Percentiles rank a stretch among this genome's conserved stretches.
Evolutionary conservation across 371 early-diverging fungal genomes (phyloP).

Genomic region (Rhizopus arrhizus): DNA sequence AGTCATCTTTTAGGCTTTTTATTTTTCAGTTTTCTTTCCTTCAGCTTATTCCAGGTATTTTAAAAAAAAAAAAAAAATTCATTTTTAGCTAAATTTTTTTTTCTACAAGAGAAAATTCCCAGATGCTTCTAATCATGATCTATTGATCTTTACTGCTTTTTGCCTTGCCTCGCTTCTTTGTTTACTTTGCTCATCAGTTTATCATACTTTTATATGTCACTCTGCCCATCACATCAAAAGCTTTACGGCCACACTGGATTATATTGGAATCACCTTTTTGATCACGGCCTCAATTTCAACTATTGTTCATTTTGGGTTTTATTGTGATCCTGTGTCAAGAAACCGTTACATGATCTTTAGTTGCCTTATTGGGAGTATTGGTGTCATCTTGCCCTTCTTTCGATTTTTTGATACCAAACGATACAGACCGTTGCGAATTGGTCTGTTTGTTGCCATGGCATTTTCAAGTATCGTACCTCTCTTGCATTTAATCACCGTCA

Average conservation of each 20-base stretch:
- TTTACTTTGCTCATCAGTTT: slow-evolving; percentile 62
- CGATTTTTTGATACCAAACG: slow-evolving; percentile 57
- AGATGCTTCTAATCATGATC: slow-evolving; percentile 46
- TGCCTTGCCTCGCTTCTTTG: slow-evolving; percentile 58
- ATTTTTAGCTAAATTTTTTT: not conserved
- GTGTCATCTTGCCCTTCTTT: slow-evolving; percentile 62
- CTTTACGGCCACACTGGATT: slow-evolving; percentile 64
- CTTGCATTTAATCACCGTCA: slow-evolving; percentile 50
- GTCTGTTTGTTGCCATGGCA: slow-evolving; percentile 65
- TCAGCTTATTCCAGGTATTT: slow-evolving; percentile 53
- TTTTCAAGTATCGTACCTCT: slow-evolving; percentile 63
- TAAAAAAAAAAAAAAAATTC: not conserved
- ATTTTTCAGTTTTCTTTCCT: slow-evolving; percentile 56
- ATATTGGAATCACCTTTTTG: slow-evolving; percentile 64
- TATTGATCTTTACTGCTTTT: slow-evolving; percentile 50
- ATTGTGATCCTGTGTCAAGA: slow-evolving; percentile 49
- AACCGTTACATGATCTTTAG: slow-evolving; percentile 53
- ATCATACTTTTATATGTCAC: slow-evolving; percentile 67
- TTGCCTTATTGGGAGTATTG: slow-evolving; percentile 56
- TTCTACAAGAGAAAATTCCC: slow-evolving; percentile 40
- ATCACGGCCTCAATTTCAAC: slow-evolving; percentile 61
- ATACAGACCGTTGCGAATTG: slow-evolving; percentile 60
- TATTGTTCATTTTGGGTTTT: slow-evolving; percentile 61
- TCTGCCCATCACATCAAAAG: slow-evolving; percentile 53
- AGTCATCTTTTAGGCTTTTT: slow-evolving; percentile 69